Percentiles rank a stretch among this genome's conserved stretches.
phyloP scores from a whole-genome alignment of 257 asterid genomes.

The Jasminum sambac region DNA sequence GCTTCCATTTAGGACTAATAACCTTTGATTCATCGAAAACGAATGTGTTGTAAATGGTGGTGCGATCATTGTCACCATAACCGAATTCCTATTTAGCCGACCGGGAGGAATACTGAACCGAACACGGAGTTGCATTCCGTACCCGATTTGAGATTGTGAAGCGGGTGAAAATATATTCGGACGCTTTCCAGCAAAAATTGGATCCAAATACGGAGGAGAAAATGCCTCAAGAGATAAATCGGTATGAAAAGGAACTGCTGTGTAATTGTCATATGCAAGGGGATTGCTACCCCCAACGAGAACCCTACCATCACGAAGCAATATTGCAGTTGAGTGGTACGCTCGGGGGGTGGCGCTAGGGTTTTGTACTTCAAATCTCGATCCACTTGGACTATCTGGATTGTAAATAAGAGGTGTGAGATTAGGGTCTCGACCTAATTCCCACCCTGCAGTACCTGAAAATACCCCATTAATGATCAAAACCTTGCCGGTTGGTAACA shows the following conservation, averaged over 20 bases:
- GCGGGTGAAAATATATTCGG: slow-evolving; percentile 8
- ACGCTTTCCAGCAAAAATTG: background rate
- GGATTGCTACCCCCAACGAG: slow-evolving; percentile 27
- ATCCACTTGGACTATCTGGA: slow-evolving; percentile 28
- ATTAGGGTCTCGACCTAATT: slow-evolving; percentile 37
- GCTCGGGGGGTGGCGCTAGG: slow-evolving; percentile 18
- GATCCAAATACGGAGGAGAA: slow-evolving; percentile 27
- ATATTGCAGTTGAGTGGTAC: slow-evolving; percentile 24
- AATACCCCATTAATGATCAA: slow-evolving; percentile 50
- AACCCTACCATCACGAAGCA: slow-evolving; percentile 25
- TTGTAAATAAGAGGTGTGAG: slow-evolving; percentile 36
- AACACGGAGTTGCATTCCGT: background rate
- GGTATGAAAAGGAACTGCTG: slow-evolving; percentile 6
- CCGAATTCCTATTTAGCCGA: background rate
- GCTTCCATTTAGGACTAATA: slow-evolving; percentile 11
- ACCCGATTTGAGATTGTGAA: slow-evolving; percentile 1
- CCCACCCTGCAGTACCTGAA: slow-evolving; percentile 52
- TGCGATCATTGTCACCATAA: slow-evolving; percentile 21
- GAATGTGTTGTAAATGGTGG: slow-evolving; percentile 25
- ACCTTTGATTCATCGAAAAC: slow-evolving; percentile 25
- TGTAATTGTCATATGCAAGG: slow-evolving; percentile 2
- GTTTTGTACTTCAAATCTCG: slow-evolving; percentile 21
- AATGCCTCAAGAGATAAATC: slow-evolving; percentile 23
- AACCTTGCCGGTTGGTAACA: slow-evolving; percentile 43
- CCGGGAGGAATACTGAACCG: slow-evolving; percentile 10